phyloP scores from a whole-genome alignment of 805 yeast species.

The Sporopachydermia lactativora region DNA sequence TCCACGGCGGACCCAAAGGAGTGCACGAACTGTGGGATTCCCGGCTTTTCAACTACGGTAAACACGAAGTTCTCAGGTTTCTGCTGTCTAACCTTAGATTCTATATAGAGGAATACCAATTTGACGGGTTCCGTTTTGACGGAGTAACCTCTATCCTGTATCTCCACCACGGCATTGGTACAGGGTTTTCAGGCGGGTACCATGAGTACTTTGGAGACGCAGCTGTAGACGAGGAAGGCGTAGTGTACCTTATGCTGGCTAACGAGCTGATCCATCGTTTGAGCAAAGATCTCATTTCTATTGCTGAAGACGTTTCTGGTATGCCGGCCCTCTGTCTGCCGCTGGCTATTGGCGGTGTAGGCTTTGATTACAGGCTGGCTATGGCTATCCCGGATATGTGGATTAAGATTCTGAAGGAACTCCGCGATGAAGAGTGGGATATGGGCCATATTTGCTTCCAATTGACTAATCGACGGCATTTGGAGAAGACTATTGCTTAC shows the following conservation, averaged over 20 bases:
- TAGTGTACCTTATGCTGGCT: constrained; percentile 82
- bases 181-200: constrained; percentile 81
- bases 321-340: constrained; percentile 90
- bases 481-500: constrained; percentile 80
- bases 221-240: constrained; percentile 76
- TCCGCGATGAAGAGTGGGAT: constrained; percentile 83
- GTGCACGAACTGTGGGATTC: constrained; percentile 92
- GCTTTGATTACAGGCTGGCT: constrained; percentile 84
- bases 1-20: constrained; percentile 87
- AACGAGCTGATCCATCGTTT: constrained; percentile 55
- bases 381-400: constrained; percentile 99
- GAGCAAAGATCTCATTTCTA: constrained; percentile 45
- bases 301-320: constrained; percentile 96
- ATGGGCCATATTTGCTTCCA: constrained; percentile 67
- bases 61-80: constrained; percentile 82
- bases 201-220: constrained; percentile 74
- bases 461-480: constrained; percentile 75
- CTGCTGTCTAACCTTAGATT: constrained; percentile 72
- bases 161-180: constrained; percentile 83
- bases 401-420: constrained; percentile 85
- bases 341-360: constrained; percentile 68
- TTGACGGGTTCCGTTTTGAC: constrained; percentile 94
- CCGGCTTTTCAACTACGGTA: constrained; percentile 83
- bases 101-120: constrained; percentile 67
- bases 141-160: constrained; percentile 94